Base-by-base conservation (phyloP, 331 rosid genomes). In the Malus hybrid region DNA sequence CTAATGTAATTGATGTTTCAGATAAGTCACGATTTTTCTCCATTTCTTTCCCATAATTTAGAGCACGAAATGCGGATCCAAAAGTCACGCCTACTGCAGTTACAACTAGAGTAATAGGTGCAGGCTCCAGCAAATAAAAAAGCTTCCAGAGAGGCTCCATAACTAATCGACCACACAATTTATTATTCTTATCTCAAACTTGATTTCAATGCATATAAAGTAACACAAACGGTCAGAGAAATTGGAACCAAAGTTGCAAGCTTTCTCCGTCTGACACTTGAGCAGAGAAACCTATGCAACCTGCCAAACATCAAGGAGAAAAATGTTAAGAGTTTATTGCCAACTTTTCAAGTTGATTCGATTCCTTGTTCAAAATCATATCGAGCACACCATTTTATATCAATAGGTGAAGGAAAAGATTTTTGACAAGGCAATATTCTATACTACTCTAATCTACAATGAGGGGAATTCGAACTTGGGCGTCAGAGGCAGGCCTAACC, bases 61-160 rank as follows among this genome's bases (percentile, higher is more conserved):
- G 85, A 74, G 99, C 97, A 20, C 99, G 93, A 77, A 95, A 95
- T 57, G 99, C 99, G 62, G 98, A 78, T 65, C 93, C 99, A 84
- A 92, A 92, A 65, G 98, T 88, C 82, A 92, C 99, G 65, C 89
- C 93, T 73, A 95, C 98, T 19, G 99, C 99, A 0, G 98, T 95
- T 33, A 87, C 46, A 62, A 95, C 93, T 26, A 95, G 97, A 1
- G 91, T 80, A 26, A 92, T 63, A 0, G 99, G 98, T 24, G 98
- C 98, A 74, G 99, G 99, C 84, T 95, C 99, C 15, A 95, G 88
- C 93, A 95, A 85, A 81, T 86, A 87, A 70, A 90, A 16, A 75
- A 95, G 96, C 79, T 87, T 89, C 96, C 88, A 90, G 61, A 90
- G 83, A 66, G 99, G 79, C 70, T 93, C 98, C 97, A 95, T 95